Evolutionary conservation across 148 eudicot genomes (phyloP).

Genomic region (Arctostaphylos glauca): DNA sequence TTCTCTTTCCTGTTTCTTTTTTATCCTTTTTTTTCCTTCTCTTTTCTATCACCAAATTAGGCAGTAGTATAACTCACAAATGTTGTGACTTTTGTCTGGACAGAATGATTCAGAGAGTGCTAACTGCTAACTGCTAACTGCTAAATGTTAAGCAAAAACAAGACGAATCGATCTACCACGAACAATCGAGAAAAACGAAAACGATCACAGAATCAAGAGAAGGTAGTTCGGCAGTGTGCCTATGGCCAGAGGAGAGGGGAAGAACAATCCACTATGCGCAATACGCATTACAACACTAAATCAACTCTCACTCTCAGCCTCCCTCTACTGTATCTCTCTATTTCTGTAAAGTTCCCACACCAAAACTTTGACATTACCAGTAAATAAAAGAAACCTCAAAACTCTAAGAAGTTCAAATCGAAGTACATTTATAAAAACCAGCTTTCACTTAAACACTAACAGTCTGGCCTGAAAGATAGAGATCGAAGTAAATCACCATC

Average conservation of each 20-base stretch:
- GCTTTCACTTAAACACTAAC: neutral
- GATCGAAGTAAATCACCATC: neutral
- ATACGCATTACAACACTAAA: neutral
- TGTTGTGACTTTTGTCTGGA: neutral
- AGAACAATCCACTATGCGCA: neutral
- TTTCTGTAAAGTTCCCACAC: neutral
- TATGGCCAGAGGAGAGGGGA: neutral
- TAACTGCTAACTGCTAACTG: too few relatives aligned
- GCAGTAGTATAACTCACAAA: neutral
- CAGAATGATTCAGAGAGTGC: neutral
- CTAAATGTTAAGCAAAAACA: too few relatives aligned
- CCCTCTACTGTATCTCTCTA: neutral
- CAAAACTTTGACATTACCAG: neutral
- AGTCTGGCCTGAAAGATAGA: conserved; percentile 8
- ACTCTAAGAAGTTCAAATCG: neutral
- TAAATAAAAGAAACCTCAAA: neutral
- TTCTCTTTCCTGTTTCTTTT: neutral
- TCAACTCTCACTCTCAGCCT: neutral
- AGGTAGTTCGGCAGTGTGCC: neutral
- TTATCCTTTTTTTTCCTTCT: neutral
- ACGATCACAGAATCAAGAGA: neutral
- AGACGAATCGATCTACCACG: neutral
- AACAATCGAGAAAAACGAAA: neutral
- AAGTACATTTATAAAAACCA: neutral
- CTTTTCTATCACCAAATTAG: neutral